Conservation (phyloP, 2,329 filamentous ascomycete species). For the Aspergillus neotritici region DNA sequence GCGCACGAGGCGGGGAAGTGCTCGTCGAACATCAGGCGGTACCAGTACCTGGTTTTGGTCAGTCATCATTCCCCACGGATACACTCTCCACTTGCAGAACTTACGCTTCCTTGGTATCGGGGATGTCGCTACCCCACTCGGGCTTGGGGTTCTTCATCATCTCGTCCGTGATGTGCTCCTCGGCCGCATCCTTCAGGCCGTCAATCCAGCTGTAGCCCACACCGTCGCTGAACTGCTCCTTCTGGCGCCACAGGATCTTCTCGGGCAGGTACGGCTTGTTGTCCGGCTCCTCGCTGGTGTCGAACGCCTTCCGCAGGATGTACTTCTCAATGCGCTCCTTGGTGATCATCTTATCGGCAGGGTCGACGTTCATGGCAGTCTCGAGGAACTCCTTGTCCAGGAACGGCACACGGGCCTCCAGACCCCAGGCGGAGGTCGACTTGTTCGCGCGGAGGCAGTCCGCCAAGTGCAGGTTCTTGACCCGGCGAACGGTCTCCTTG, state of each 20-base stretch:
- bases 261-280: constrained; percentile 85
- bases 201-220: constrained; percentile 99
- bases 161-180: constrained; percentile 85
- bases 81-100: constrained; percentile 26
- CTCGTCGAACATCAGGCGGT: constrained; percentile 97
- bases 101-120: constrained; percentile 93
- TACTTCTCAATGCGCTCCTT: constrained; percentile 91
- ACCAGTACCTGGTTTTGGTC: constrained; percentile 68
- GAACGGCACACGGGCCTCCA: constrained; percentile 97
- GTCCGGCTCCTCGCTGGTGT: constrained; percentile 79
- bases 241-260: constrained; percentile 94
- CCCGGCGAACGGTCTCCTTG: constrained; percentile 84
- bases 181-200: constrained; percentile 88
- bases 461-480: constrained; percentile 94
- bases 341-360: constrained; percentile 91
- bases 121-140: constrained; percentile 89
- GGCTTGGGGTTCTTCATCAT: constrained; percentile 98
- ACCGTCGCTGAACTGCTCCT: constrained; percentile 98
- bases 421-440: constrained; percentile 94
- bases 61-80: constrained; percentile 7
- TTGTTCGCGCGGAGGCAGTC: constrained; percentile 99
- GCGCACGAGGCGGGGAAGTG: constrained; percentile 92
- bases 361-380: constrained; percentile 87
- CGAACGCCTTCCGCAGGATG: constrained; percentile 95
- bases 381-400: constrained; percentile 97